These are phyloP conservation scores for Penicillium salamii DNA, from an alignment of 495 filamentous ascomycete species.

Conservation along the genomic window DNA sequence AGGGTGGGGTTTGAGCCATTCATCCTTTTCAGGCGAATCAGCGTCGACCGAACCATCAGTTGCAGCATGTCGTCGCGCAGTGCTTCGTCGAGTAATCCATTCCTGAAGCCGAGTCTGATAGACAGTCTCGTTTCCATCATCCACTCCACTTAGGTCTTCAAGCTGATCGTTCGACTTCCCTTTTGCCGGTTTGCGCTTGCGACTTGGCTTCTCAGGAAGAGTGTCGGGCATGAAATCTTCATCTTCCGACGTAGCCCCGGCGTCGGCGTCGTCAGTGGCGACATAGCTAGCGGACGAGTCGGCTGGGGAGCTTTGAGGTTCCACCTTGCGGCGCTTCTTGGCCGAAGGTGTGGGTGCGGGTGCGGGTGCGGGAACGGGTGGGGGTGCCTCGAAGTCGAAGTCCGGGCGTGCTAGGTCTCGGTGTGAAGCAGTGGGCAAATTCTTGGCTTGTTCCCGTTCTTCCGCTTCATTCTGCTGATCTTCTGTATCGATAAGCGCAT, in stretches of 20 bases:
- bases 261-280: conserved; percentile 31
- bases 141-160: conserved; percentile 72
- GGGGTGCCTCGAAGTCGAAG: conserved; percentile 55
- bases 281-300: conserved; percentile 39
- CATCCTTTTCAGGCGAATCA: conserved; percentile 45
- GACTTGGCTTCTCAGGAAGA: conserved; percentile 27
- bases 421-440: conserved; percentile 62
- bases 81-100: conserved; percentile 70
- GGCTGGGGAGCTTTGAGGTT: conserved; percentile 36
- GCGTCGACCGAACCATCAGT: conserved; percentile 12
- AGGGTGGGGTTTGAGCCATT: conserved; percentile 87
- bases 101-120: conserved; percentile 74
- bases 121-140: conserved; percentile 85
- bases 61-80: conserved; percentile 55
- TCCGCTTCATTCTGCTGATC: conserved; percentile 59
- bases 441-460: conserved; percentile 42
- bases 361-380: neutral
- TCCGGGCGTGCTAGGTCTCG: conserved; percentile 78
- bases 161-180: conserved; percentile 42
- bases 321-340: conserved; percentile 40
- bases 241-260: conserved; percentile 29
- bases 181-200: conserved; percentile 36
- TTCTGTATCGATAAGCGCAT: conserved; percentile 75
- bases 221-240: conserved; percentile 37
- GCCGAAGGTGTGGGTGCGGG: too few relatives aligned